Evolutionary conservation across 768 basidiomycete genomes (phyloP).

Genomic region (Hericium rajendrae): DNA sequence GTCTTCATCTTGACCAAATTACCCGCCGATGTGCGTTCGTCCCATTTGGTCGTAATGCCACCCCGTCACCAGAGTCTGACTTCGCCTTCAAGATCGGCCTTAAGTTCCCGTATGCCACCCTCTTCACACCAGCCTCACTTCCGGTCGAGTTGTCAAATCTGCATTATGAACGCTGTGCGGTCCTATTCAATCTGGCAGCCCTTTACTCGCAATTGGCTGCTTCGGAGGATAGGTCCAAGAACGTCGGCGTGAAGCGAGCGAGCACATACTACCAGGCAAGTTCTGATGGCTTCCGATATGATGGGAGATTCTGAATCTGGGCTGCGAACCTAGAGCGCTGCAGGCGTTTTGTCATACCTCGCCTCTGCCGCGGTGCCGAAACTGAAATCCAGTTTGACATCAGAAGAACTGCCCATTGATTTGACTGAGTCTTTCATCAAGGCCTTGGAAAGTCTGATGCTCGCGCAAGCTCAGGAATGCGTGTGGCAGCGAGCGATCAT

Average conservation of each 20-base stretch:
- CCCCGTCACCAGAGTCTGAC: background rate
- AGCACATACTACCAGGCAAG: conserved; percentile 60
- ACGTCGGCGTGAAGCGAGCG: conserved; percentile 81
- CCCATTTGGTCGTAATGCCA: background rate
- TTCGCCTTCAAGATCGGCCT: conserved; percentile 48
- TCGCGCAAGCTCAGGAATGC: conserved; percentile 95
- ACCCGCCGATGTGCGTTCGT: conserved; percentile 59
- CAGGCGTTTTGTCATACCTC: conserved; percentile 63
- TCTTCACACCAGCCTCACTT: conserved; percentile 46
- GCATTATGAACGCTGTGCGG: conserved; percentile 69
- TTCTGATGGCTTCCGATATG: background rate
- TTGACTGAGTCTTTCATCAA: conserved; percentile 51
- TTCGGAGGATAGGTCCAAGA: conserved; percentile 54
- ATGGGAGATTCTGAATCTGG: no score
- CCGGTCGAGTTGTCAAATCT: conserved; percentile 64
- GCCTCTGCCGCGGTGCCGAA: conserved; percentile 42
- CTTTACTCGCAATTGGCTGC: conserved; percentile 76
- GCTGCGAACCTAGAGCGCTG: conserved; percentile 41
- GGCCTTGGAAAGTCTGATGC: conserved; percentile 65
- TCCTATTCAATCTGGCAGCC: conserved; percentile 81
- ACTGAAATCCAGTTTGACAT: conserved; percentile 32
- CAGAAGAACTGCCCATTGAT: conserved; percentile 53
- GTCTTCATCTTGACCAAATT: conserved; percentile 77
- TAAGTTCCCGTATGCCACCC: conserved; percentile 63
- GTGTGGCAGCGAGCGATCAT: conserved; percentile 89